phyloP scores from a whole-genome alignment of 441 rosid genomes.

The Capsella rubella region DNA sequence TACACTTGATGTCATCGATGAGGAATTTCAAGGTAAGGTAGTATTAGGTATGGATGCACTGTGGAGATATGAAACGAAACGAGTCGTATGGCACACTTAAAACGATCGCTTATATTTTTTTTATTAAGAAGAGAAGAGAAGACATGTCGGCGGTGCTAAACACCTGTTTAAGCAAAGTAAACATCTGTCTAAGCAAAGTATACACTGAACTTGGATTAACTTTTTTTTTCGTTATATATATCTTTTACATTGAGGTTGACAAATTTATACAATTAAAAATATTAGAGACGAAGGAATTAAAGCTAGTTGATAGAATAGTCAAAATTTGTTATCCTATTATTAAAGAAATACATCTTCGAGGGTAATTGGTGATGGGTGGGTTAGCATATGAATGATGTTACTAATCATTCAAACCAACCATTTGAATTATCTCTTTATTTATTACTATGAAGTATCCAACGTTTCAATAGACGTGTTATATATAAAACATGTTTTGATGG shows the following conservation, averaged over 20 bases:
- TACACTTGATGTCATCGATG: not conserved
- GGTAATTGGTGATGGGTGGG: slow-evolving; percentile 37
- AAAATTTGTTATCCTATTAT: slow-evolving; percentile 32
- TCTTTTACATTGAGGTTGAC: slow-evolving; percentile 23
- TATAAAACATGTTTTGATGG: not conserved
- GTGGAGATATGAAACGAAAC: slow-evolving; percentile 1
- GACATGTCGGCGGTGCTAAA: slow-evolving; percentile 30
- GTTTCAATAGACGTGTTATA: slow-evolving; percentile 7
- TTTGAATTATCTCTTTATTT: slow-evolving; percentile 1
- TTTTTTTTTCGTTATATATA: not conserved
- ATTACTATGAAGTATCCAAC: not conserved
- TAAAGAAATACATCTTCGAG: not conserved
- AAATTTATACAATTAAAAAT: not conserved
- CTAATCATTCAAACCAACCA: slow-evolving; percentile 30
- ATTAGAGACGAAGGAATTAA: not conserved
- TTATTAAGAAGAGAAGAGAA: not conserved
- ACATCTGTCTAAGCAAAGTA: slow-evolving; percentile 35
- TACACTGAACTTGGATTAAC: slow-evolving; percentile 29
- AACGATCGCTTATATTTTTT: not conserved
- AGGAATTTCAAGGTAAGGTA: not conserved
- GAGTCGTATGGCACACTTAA: slow-evolving; percentile 16
- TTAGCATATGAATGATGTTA: slow-evolving; percentile 36
- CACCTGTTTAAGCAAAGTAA: slow-evolving; percentile 36
- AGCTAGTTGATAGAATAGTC: slow-evolving; percentile 28
- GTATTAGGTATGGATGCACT: not conserved